A percentile compares a stretch with the other conserved stretches of the same genome.
phyloP scores from a whole-genome alignment of 2,329 filamentous ascomycete species.

The Apiospora saccharicola region DNA sequence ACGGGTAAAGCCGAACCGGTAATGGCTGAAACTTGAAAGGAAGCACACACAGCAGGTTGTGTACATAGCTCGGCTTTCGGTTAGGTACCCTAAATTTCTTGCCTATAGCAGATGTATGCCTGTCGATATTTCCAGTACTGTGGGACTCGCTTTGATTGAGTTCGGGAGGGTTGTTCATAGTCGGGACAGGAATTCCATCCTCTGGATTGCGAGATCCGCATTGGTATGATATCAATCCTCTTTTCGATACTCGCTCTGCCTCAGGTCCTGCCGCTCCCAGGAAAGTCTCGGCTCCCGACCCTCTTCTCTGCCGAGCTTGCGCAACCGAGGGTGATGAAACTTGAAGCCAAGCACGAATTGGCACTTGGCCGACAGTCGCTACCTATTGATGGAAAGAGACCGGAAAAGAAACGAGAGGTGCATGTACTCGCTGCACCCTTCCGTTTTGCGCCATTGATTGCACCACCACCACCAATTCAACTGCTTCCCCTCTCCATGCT shows the following conservation, averaged over 20 bases:
- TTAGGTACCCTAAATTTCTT: background rate
- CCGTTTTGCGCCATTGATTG: background rate
- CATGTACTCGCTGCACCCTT: background rate
- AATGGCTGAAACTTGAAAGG: background rate
- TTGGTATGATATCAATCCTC: background rate
- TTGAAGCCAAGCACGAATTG: background rate
- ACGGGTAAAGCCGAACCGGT: background rate
- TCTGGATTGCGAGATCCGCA: background rate
- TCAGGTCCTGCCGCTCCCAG: background rate
- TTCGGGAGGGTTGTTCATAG: background rate
- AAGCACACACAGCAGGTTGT: background rate
- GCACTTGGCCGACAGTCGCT: background rate
- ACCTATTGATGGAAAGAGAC: background rate
- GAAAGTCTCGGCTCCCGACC: background rate
- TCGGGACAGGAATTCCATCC: background rate
- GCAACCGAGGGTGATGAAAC: background rate
- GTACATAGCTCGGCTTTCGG: constrained; percentile 1
- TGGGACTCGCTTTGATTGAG: background rate
- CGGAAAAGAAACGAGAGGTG: background rate
- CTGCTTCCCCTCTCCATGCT: background rate
- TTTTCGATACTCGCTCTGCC: background rate
- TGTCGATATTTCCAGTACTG: background rate
- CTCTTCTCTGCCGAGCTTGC: constrained; percentile 1
- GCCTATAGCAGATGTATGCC: background rate
- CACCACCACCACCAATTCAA: background rate